phyloP scores from a whole-genome alignment of 805 yeast genomes.

The Ogataea trehalophila region DNA sequence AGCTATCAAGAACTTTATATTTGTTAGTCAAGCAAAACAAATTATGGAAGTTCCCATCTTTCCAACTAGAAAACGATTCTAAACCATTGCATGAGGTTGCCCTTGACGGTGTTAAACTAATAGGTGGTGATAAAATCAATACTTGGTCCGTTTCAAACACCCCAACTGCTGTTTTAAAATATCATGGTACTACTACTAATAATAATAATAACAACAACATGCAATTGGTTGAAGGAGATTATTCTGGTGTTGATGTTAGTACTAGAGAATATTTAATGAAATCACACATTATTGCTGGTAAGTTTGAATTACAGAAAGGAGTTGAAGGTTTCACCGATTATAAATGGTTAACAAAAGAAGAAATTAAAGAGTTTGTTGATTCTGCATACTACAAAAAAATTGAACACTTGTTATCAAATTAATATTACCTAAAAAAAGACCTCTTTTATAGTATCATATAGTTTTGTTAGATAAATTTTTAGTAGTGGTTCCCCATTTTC shows the following conservation, averaged over 20 bases:
- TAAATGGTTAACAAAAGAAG: constrained; percentile 85
- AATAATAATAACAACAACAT: constrained; percentile 15
- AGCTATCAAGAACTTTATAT: constrained; percentile 74
- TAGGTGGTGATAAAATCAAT: constrained; percentile 75
- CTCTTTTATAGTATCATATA: too few relatives aligned
- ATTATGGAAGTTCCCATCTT: constrained; percentile 79
- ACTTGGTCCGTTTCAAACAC: constrained; percentile 89
- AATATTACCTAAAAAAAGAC: too few relatives aligned
- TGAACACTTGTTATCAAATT: constrained; percentile 38
- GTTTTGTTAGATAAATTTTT: too few relatives aligned
- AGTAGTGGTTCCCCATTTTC: too few relatives aligned
- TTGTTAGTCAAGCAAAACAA: constrained; percentile 51
- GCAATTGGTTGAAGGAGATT: constrained; percentile 14
- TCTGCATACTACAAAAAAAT: constrained; percentile 53
- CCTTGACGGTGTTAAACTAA: constrained; percentile 59
- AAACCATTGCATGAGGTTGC: constrained; percentile 68
- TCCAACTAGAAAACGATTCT: constrained; percentile 38
- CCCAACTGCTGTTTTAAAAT: constrained; percentile 70
- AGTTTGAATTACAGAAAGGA: constrained; percentile 43
- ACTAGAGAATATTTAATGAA: constrained; percentile 69
- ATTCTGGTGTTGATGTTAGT: constrained; percentile 20
- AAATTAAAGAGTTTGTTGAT: constrained; percentile 51
- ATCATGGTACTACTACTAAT: too few relatives aligned
- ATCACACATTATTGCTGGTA: constrained; percentile 85
- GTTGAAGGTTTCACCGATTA: constrained; percentile 40